Base-by-base conservation (phyloP, 371 early-diverging fungal genomes). In the Circinella minor region DNA sequence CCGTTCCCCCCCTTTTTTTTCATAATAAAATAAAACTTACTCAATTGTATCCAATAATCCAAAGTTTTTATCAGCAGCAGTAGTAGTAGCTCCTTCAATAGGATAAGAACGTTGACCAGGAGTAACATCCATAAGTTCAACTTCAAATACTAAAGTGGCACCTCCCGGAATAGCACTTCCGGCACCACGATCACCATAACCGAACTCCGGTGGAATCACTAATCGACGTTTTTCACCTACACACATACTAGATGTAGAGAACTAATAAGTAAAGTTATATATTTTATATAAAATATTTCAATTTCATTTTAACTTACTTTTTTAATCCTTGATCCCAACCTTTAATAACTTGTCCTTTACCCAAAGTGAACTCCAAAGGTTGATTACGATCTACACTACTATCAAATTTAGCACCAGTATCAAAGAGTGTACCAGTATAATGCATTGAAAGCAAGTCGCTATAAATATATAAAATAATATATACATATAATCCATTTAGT, bases 261-360 rank as follows among this genome's bases (percentile, higher is more conserved):
- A n/a, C n/a, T n/a, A n/a, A n/a, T n/a, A n/a, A n/a, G n/a, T n/a
- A n/a, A n/a, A n/a, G n/a, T n/a, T n/a, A n/a, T n/a, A n/a, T n/a
- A n/a, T n/a, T n/a, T n/a, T n/a, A n/a, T n/a, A n/a, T n/a, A n/a
- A n/a, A n/a, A 9, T 34, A 34, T 13, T 34, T 64, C 18, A 10
- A 10, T 15, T 14, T 7, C 27, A 9, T 46, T 13, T 17, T 70
- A 43, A 43, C 71, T 63, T 84, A 88, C 88, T 80, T 89, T 51
- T 83, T 65, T 68, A 96, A 77, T 46, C 95, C 96, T 74, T 91
- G 84, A 68, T 95, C 95, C 94, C 94, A 93, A 15, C 94, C 91
- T 74, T 89, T 82, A 69, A 91, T 91, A 7, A 91, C 91, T 70
- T 79, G 82, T 27, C 89, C 89, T 57, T 67, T 55, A 38, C 94